Percentiles rank a stretch among this genome's conserved stretches.
Conservation (phyloP, 306 rosid genomes). For the Casuarina equisetifolia region DNA sequence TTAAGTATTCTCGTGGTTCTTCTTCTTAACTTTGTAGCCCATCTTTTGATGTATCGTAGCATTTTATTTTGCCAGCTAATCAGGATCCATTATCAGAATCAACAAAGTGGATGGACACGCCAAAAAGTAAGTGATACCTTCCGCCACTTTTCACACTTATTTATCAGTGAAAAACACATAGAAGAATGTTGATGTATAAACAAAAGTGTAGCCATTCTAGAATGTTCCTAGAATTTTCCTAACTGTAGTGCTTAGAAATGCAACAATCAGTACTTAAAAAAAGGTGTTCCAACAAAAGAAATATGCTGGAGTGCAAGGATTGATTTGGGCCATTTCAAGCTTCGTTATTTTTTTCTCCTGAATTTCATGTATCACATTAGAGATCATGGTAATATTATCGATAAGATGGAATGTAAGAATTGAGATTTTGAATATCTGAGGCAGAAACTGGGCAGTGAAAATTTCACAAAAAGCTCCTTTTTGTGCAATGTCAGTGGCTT, state of each 20-base stretch:
- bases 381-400: neutral
- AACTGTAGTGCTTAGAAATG: neutral
- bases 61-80: conserved; percentile 45
- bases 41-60: conserved; percentile 17
- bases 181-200: neutral
- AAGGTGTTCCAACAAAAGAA: neutral
- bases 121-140: conserved; percentile 51
- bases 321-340: neutral
- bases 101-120: conserved; percentile 59
- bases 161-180: neutral
- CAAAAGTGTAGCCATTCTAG: neutral
- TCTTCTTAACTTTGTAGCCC: neutral
- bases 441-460: neutral
- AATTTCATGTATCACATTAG: too few relatives aligned
- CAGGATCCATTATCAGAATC: conserved; percentile 57
- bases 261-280: neutral
- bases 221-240: neutral
- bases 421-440: neutral
- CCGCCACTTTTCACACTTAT: neutral
- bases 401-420: neutral
- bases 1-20: conserved; percentile 10
- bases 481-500: neutral
- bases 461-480: neutral
- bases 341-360: neutral
- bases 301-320: neutral